These are phyloP conservation scores for Sphaerostilbella broomeana DNA, from an alignment of 2,329 filamentous ascomycete genomes.

Conservation along the genomic window DNA sequence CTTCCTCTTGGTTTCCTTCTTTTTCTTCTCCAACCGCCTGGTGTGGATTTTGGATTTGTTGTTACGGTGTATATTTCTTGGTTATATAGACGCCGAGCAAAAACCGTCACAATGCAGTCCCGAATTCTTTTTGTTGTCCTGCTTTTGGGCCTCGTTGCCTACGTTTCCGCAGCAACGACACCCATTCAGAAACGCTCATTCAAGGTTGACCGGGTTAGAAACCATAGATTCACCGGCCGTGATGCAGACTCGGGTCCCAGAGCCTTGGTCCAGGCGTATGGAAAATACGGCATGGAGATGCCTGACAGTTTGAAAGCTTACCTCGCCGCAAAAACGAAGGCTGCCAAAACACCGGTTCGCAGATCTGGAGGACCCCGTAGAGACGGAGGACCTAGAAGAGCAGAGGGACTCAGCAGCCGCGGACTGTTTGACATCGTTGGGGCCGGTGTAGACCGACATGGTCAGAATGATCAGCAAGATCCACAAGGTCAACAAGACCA, in stretches of 20 bases:
- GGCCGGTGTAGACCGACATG: no score
- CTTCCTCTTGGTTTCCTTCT: not conserved
- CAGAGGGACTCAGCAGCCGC: no score
- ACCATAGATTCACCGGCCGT: constrained; percentile 45
- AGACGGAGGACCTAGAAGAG: no score
- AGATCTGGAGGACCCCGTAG: not conserved
- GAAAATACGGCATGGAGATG: constrained; percentile 57
- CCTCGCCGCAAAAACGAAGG: constrained; percentile 22
- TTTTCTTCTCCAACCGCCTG: constrained; percentile 11
- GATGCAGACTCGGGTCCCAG: constrained; percentile 55
- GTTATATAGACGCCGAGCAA: not conserved
- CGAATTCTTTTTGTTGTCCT: constrained; percentile 20
- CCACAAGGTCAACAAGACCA: not conserved
- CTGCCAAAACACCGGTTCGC: constrained; percentile 7
- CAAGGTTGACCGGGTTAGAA: constrained; percentile 52
- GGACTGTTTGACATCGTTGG: not conserved
- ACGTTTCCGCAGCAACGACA: constrained; percentile 40
- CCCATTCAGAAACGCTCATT: constrained; percentile 50
- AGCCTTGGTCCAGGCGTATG: constrained; percentile 59
- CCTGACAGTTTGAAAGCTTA: constrained; percentile 36
- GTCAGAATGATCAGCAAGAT: not conserved
- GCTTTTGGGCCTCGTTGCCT: constrained; percentile 41
- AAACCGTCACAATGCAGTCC: constrained; percentile 14
- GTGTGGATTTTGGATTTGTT: constrained; percentile 9
- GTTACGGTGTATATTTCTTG: constrained; percentile 1